Evolutionary conservation across 441 rosid species (phyloP).

Genomic region (Iberis amara): DNA sequence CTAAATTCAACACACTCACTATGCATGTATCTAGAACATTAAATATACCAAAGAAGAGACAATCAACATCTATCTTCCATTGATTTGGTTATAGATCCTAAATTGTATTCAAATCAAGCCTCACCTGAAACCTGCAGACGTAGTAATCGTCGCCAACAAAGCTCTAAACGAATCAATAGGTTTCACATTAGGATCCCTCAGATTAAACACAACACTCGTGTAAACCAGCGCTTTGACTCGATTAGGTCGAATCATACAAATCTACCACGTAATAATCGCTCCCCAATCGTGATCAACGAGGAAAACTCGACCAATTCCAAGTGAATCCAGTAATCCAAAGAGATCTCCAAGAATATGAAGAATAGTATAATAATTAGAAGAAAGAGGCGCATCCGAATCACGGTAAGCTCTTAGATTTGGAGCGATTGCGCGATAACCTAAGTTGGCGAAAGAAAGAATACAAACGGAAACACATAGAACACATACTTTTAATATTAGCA

Average conservation of each 20-base stretch:
- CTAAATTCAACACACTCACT: background rate
- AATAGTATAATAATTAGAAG: constrained; percentile 35
- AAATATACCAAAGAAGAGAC: too few relatives aligned
- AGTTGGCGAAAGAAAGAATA: constrained; percentile 43
- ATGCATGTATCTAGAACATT: background rate
- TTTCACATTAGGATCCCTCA: constrained; percentile 41
- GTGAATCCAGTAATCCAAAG: constrained; percentile 43
- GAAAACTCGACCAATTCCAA: constrained; percentile 44
- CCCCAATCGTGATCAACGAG: constrained; percentile 75
- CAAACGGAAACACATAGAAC: too few relatives aligned
- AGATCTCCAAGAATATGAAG: constrained; percentile 59
- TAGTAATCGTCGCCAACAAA: constrained; percentile 53
- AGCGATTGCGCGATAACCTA: constrained; percentile 58
- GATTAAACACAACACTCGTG: constrained; percentile 38
- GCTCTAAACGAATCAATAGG: constrained; percentile 42
- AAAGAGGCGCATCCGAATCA: constrained; percentile 49
- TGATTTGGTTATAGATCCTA: too few relatives aligned
- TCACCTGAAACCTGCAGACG: constrained; percentile 58
- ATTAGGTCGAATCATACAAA: constrained; percentile 49
- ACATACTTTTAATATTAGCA: too few relatives aligned
- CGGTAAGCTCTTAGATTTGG: constrained; percentile 74
- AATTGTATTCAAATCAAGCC: background rate
- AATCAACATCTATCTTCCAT: too few relatives aligned
- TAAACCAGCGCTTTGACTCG: constrained; percentile 56
- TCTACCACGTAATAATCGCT: constrained; percentile 51